phyloP scores from a whole-genome alignment of 495 filamentous ascomycete species.

The Penicillium chermesinum region DNA sequence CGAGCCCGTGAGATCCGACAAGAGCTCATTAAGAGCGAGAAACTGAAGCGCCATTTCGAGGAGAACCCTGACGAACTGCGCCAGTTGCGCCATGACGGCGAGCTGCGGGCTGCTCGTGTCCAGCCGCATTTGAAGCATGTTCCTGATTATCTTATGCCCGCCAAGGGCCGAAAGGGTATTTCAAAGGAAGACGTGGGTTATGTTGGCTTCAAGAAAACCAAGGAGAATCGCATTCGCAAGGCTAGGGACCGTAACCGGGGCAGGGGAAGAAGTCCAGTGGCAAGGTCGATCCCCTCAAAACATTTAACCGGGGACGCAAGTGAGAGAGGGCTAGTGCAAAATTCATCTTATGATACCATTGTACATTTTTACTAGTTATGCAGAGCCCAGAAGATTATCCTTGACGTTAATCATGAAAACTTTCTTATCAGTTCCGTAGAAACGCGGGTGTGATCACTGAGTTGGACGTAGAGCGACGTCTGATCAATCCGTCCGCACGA shows the following conservation, averaged over 20 bases:
- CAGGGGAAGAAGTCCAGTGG: slow-evolving; percentile 47
- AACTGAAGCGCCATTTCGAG: slow-evolving; percentile 90
- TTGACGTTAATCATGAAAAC: background rate
- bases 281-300: slow-evolving; percentile 81
- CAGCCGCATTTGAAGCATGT: slow-evolving; percentile 93
- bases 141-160: slow-evolving; percentile 87
- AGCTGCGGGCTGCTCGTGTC: slow-evolving; percentile 69
- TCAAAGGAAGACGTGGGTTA: slow-evolving; percentile 60
- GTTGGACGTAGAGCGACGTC: too few relatives aligned
- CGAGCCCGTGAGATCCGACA: slow-evolving; percentile 78
- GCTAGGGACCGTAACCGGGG: slow-evolving; percentile 58
- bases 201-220: slow-evolving; percentile 68
- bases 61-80: slow-evolving; percentile 88
- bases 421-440: background rate
- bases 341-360: slow-evolving; percentile 29
- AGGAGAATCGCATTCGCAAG: slow-evolving; percentile 69
- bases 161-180: slow-evolving; percentile 64
- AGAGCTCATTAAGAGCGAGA: slow-evolving; percentile 88
- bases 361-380: slow-evolving; percentile 22
- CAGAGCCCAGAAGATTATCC: background rate
- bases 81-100: slow-evolving; percentile 85
- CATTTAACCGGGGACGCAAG: slow-evolving; percentile 58
- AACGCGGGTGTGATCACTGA: too few relatives aligned
- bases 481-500: too few relatives aligned
- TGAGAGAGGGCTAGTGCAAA: slow-evolving; percentile 10